Percentiles rank a stretch among this genome's conserved stretches.
These are phyloP conservation scores for Acer campestre DNA, from an alignment of 345 rosid species.

Conservation along the genomic window DNA sequence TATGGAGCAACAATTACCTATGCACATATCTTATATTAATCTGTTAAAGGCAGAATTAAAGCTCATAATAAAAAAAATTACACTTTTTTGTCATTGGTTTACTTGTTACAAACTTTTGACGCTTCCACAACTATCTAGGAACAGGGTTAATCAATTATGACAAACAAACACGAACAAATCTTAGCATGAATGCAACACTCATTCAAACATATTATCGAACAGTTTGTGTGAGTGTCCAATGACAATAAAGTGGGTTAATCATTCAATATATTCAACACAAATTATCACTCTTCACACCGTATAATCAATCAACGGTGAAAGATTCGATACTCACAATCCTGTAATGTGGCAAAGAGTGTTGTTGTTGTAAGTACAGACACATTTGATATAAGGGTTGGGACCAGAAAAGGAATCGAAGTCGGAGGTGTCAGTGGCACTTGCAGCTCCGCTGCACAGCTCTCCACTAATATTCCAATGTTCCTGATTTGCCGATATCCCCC, in stretches of 20 bases:
- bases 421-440: constrained; percentile 28
- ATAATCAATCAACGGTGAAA: too few relatives aligned
- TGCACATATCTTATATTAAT: too few relatives aligned
- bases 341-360: constrained; percentile 50
- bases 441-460: constrained; percentile 45
- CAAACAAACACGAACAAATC: not conserved
- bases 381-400: constrained; percentile 50
- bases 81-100: too few relatives aligned
- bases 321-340: constrained; percentile 28
- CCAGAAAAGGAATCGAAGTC: not conserved
- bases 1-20: too few relatives aligned
- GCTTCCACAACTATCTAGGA: too few relatives aligned
- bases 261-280: too few relatives aligned
- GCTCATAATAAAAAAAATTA: too few relatives aligned
- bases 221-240: not conserved
- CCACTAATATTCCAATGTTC: constrained; percentile 50
- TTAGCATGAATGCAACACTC: not conserved
- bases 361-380: constrained; percentile 38
- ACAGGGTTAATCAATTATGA: not conserved
- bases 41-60: too few relatives aligned
- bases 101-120: too few relatives aligned
- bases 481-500: constrained; percentile 33
- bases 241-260: not conserved
- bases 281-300: too few relatives aligned
- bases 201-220: not conserved